Conservation (phyloP, 1,139 yeast species). For the Taiozyma sp. region DNA sequence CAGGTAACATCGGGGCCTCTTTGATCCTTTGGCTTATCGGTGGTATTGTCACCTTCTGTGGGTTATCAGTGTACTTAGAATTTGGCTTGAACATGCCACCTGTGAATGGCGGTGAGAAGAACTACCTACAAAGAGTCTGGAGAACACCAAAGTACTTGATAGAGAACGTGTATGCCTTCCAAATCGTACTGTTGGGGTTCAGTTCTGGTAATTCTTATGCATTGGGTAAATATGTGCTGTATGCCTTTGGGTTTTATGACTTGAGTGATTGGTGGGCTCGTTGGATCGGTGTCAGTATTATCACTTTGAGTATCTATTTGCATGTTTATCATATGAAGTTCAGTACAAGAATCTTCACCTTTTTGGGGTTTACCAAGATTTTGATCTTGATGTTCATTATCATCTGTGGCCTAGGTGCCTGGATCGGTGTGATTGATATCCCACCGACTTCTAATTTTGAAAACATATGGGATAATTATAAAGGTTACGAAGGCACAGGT, state of each 20-base stretch:
- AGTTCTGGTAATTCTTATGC: conserved; percentile 48
- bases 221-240: conserved; percentile 43
- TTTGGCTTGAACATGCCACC: conserved; percentile 42
- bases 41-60: conserved; percentile 41
- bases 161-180: conserved; percentile 38
- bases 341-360: conserved; percentile 39
- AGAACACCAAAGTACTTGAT: conserved; percentile 17
- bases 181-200: conserved; percentile 42
- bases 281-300: conserved; percentile 40
- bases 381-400: conserved; percentile 37
- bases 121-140: conserved; percentile 40
- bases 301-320: conserved; percentile 36
- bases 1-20: conserved; percentile 39
- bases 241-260: conserved; percentile 29
- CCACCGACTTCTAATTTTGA: conserved; percentile 24
- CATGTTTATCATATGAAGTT: conserved; percentile 36
- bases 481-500: conserved; percentile 21
- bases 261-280: conserved; percentile 30
- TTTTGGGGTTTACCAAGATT: conserved; percentile 39
- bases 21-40: conserved; percentile 39
- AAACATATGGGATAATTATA: conserved; percentile 28
- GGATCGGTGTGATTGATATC: conserved; percentile 6
- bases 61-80: conserved; percentile 41
- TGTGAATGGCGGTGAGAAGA: conserved; percentile 45
- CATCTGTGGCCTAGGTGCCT: conserved; percentile 27